Base-by-base conservation (phyloP, 805 yeast species). In the Kazachstania taianensis region DNA sequence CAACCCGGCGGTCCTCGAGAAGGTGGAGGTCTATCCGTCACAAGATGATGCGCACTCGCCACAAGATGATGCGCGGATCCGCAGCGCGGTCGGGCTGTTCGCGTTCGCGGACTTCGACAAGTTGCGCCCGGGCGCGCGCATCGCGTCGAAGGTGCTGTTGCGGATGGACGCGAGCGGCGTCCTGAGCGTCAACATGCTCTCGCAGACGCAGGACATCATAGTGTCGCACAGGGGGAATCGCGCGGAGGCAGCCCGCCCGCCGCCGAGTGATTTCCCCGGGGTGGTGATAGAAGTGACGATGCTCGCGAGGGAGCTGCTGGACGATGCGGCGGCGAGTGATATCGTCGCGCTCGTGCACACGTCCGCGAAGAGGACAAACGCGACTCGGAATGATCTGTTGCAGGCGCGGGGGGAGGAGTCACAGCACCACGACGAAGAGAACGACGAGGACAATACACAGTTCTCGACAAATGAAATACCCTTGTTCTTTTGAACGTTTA, bases 1-100 rank as follows among this genome's bases (percentile, higher is more conserved):
- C 41, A 81, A 72, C 32, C 67, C 69, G 45, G 62, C 74, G 2
- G 71, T 75, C 9, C 53, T 85, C 22, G 89, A 81, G 41, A 75
- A 76, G 29, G 52, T 83, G 20, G 65, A 56, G 28, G 59, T 65
- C 7, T 56, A 55, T 22, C 60, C 56, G 15, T 46, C 53, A 6
- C 33, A 45, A 13, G 43, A 50, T 35, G 52, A 50, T 28, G 49
- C 44, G 7, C 52, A 61, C 5, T 36, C 28, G 17, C 16, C 28
- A 12, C 8, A 25, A 5, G 30, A 20, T 15, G 39, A 36, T 30
- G 13, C 30, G 25, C 39, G 34, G 15, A 16, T 36, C 16, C n/a
- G n/a, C n/a, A n/a, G n/a, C n/a, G 52, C 69, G 13, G 57, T 72
- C 3, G 67, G 73, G 4, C 63, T 63, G 41, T 78, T 73, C 52